Evolutionary conservation across 345 rosid genomes (phyloP).

Genomic region (Jatropha curcas): DNA sequence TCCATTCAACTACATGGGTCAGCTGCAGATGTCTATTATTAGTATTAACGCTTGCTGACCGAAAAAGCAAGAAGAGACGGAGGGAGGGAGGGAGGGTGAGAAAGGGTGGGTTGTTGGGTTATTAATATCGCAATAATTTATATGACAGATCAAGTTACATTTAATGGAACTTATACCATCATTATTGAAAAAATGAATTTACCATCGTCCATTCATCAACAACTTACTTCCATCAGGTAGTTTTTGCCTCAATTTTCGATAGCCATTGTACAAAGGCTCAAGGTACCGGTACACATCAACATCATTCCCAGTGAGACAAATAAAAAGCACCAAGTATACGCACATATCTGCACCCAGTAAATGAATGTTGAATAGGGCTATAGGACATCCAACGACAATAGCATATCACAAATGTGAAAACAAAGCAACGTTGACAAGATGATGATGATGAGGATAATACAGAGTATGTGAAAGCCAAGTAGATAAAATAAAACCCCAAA

Average conservation of each 20-base stretch:
- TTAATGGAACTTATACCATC: neutral
- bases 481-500: too few species aligned
- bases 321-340: slow-evolving; percentile 90
- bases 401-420: too few species aligned
- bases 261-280: slow-evolving; percentile 84
- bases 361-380: too few species aligned
- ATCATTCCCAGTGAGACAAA: slow-evolving; percentile 77
- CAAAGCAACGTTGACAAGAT: too few species aligned
- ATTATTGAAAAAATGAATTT: slow-evolving; percentile 11
- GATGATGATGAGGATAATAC: too few species aligned
- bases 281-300: slow-evolving; percentile 77
- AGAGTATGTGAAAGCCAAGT: too few species aligned
- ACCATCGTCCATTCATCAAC: slow-evolving; percentile 92
- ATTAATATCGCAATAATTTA: too few species aligned
- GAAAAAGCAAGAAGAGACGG: neutral
- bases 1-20: neutral
- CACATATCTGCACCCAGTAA: slow-evolving; percentile 57
- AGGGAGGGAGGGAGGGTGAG: neutral
- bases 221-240: slow-evolving; percentile 70
- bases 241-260: slow-evolving; percentile 69
- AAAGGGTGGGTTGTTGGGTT: too few species aligned
- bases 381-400: too few species aligned
- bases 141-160: neutral
- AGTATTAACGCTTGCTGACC: neutral
- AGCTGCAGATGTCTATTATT: too few species aligned